Evolutionary conservation across 2,329 filamentous ascomycete species (phyloP).

Genomic region (Fusarium aywerte): DNA sequence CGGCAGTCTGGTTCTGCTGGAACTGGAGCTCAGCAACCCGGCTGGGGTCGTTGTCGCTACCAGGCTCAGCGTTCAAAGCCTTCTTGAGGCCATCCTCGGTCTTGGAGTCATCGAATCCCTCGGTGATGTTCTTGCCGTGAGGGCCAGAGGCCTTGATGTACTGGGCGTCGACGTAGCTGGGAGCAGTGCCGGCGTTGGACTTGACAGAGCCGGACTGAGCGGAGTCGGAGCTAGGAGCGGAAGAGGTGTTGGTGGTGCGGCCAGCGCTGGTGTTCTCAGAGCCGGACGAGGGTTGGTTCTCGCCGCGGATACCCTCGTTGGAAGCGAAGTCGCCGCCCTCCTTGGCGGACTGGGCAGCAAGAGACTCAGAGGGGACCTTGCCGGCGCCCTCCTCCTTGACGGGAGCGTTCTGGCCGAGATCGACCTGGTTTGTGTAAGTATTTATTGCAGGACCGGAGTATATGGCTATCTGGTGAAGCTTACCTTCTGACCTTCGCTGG

Average conservation of each 20-base stretch:
- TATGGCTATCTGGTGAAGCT: not conserved
- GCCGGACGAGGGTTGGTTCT: constrained; percentile 27
- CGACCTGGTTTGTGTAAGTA: constrained; percentile 54
- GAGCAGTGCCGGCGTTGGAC: constrained; percentile 47
- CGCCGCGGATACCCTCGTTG: constrained; percentile 62
- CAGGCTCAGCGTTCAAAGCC: constrained; percentile 57
- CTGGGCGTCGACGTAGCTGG: constrained; percentile 53
- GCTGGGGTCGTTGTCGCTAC: constrained; percentile 60
- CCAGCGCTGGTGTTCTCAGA: constrained; percentile 15
- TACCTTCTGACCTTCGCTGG: constrained; percentile 43
- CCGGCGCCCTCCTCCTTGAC: constrained; percentile 70
- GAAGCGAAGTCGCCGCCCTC: constrained; percentile 68
- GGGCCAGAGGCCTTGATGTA: constrained; percentile 49
- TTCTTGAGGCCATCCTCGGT: constrained; percentile 53
- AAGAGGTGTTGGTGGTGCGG: constrained; percentile 9
- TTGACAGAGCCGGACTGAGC: not conserved
- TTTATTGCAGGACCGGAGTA: not conserved
- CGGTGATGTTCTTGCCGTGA: constrained; percentile 58
- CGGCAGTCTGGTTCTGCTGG: constrained; percentile 39
- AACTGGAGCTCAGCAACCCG: constrained; percentile 59
- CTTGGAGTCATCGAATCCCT: constrained; percentile 51
- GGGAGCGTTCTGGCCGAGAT: constrained; percentile 60
- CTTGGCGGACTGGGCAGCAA: constrained; percentile 77
- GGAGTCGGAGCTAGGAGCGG: constrained; percentile 3
- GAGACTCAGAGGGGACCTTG: constrained; percentile 72